Evolutionary conservation across 164 flowering plant genomes (phyloP).

Genomic region (Stephania cephalantha): DNA sequence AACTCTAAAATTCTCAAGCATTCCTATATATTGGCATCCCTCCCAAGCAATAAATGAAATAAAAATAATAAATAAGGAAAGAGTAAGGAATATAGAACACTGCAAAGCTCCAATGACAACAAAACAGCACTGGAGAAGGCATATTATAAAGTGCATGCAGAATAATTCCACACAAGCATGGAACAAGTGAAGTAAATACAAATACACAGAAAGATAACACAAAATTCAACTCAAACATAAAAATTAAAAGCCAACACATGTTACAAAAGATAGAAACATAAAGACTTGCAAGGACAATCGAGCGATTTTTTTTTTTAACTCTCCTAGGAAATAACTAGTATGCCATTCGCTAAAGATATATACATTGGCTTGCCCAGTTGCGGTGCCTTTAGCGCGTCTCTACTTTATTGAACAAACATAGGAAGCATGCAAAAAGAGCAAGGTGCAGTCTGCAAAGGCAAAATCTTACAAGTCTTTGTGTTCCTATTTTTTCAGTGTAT

Average conservation of each 20-base stretch:
- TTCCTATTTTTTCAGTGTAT: too few species aligned
- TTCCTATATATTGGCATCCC: slow-evolving; percentile 9
- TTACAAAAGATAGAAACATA: neutral
- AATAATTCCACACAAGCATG: neutral
- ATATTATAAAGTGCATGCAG: neutral
- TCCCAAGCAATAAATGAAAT: slow-evolving; percentile 7
- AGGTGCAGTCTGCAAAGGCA: neutral
- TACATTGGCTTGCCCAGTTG: too few species aligned
- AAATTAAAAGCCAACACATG: neutral
- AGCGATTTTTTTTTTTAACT: too few species aligned
- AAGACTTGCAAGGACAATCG: too few species aligned
- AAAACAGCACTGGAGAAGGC: too few species aligned
- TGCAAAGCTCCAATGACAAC: neutral
- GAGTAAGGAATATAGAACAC: slow-evolving; percentile 9
- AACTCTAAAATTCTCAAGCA: slow-evolving; percentile 16
- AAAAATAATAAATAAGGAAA: neutral
- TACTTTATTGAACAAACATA: neutral
- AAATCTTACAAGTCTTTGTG: too few species aligned
- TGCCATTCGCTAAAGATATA: too few species aligned
- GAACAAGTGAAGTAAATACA: neutral
- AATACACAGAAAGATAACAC: neutral
- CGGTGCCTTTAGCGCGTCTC: too few species aligned
- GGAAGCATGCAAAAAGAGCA: neutral
- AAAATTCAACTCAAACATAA: neutral
- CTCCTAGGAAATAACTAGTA: too few species aligned